Conservation (phyloP, 1,284 basidiomycete genomes). For the Microstroma glucosiphilum region DNA sequence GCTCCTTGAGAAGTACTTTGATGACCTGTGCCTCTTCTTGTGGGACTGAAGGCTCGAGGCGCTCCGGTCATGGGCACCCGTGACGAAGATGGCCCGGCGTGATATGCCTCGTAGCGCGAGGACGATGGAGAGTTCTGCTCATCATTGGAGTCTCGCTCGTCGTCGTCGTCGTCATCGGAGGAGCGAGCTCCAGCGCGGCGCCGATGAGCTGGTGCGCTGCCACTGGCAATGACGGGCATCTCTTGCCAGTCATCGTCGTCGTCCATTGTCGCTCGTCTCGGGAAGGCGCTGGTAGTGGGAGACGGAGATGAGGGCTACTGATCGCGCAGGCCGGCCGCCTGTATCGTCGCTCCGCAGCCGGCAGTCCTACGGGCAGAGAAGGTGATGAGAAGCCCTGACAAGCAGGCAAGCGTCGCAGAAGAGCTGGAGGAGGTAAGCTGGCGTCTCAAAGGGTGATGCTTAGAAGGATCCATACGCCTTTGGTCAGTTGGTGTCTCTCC, state of each 20-base stretch:
- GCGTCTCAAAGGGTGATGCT: too few species aligned
- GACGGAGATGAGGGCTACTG: too few species aligned
- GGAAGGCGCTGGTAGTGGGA: too few species aligned
- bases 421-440: too few species aligned
- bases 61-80: not conserved
- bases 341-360: too few species aligned
- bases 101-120: not conserved
- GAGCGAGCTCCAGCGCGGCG: conserved; percentile 12
- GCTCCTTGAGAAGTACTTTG: not conserved
- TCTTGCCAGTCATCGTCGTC: conserved; percentile 43
- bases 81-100: not conserved
- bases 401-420: too few species aligned
- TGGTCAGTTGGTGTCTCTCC: too few species aligned
- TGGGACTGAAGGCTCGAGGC: not conserved
- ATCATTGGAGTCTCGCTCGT: conserved; percentile 25
- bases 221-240: conserved; percentile 25
- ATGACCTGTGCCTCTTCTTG: not conserved
- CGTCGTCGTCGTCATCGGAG: conserved; percentile 24
- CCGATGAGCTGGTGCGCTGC: not conserved
- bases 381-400: too few species aligned
- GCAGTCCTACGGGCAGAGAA: too few species aligned
- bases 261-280: conserved; percentile 14
- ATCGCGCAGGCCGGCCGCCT: too few species aligned
- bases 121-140: conserved; percentile 22
- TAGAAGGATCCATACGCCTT: too few species aligned